Conservation (phyloP, 1,139 yeast species). For the Nakaseomyces sp. region DNA sequence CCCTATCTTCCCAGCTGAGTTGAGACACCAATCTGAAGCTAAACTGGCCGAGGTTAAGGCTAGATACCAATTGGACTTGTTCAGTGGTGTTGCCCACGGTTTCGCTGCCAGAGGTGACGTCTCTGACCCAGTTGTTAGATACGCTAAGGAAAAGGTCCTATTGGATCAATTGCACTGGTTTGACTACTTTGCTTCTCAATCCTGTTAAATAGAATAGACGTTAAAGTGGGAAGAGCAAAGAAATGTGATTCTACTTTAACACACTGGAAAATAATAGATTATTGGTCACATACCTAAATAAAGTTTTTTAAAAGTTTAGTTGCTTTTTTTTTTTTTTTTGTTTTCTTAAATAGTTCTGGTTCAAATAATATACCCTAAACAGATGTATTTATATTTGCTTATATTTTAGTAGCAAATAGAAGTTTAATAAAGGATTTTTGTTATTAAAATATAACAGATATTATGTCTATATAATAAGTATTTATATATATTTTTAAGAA, state of each 20-base stretch:
- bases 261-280: neutral
- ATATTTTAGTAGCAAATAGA: too few species aligned
- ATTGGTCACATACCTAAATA: too few species aligned
- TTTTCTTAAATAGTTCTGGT: too few species aligned
- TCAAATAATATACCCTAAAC: too few species aligned
- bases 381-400: too few species aligned
- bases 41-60: constrained; percentile 44
- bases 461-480: too few species aligned
- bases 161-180: constrained; percentile 53
- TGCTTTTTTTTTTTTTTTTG: too few species aligned
- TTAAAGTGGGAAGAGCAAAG: too few species aligned
- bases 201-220: neutral
- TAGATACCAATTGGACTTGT: constrained; percentile 51
- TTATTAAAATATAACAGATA: too few species aligned
- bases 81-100: constrained; percentile 62
- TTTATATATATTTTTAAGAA: too few species aligned
- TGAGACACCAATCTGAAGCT: constrained; percentile 52
- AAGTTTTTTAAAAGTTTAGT: too few species aligned
- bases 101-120: constrained; percentile 70
- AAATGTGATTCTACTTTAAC: neutral
- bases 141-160: constrained; percentile 64
- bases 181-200: constrained; percentile 10
- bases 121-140: constrained; percentile 42
- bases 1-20: constrained; percentile 48
- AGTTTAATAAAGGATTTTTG: too few species aligned